phyloP scores from a whole-genome alignment of 2,329 filamentous ascomycete species.

The Ceratocystis papillata region DNA sequence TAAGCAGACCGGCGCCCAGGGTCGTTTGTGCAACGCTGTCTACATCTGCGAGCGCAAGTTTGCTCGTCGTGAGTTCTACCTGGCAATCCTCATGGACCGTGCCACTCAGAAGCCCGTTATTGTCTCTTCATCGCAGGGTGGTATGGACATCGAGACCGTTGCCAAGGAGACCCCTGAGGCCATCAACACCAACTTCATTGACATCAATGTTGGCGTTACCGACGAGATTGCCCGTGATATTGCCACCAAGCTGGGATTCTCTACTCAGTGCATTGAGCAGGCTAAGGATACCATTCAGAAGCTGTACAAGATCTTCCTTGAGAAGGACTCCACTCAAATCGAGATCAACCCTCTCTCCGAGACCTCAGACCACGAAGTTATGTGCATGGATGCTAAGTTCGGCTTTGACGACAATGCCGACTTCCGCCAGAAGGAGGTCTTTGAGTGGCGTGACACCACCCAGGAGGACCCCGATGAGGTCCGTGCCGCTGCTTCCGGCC shows the following conservation, averaged over 20 bases:
- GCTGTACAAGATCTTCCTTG: constrained; percentile 96
- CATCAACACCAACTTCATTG: constrained; percentile 84
- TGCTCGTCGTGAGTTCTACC: constrained; percentile 96
- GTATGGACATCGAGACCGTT: constrained; percentile 98
- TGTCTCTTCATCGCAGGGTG: constrained; percentile 93
- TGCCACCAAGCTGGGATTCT: constrained; percentile 88
- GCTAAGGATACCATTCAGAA: constrained; percentile 96
- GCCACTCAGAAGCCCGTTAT: constrained; percentile 84
- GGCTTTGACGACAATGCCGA: constrained; percentile 98
- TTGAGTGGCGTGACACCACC: constrained; percentile 81
- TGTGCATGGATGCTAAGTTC: constrained; percentile 99
- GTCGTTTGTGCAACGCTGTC: constrained; percentile 91
- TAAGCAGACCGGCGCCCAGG: constrained; percentile 92
- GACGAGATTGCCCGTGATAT: constrained; percentile 89
- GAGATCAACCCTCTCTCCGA: constrained; percentile 99
- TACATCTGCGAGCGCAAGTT: constrained; percentile 99
- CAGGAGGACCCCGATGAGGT: constrained; percentile 98
- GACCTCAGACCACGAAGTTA: constrained; percentile 94
- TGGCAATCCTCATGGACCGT: constrained; percentile 97
- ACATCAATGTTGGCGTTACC: constrained; percentile 91
- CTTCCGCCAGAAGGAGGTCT: constrained; percentile 94
- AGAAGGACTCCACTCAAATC: constrained; percentile 97
- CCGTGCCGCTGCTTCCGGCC: constrained; percentile 81
- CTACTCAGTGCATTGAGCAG: constrained; percentile 91
- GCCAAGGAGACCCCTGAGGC: constrained; percentile 96